Evolutionary conservation across 805 yeast genomes (phyloP), one percentile per base, ranked within the genome.

Genomic region (Cyberlindnera mycetangii): DNA sequence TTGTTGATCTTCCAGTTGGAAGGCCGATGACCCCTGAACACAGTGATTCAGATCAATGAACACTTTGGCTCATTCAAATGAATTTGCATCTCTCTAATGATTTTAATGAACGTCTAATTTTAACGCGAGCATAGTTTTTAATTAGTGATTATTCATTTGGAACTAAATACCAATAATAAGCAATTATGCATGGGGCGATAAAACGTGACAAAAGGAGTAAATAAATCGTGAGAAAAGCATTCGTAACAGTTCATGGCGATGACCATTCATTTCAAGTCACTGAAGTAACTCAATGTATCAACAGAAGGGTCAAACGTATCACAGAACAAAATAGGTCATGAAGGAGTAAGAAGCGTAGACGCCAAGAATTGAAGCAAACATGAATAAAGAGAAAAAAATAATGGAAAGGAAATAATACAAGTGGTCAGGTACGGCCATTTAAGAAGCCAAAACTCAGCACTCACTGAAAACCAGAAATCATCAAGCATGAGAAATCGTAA

Each of bases 1-100:
- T 25, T 10, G 12, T 5, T 10, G 14, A 12, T n/a, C 28, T n/a
- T 7, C 12, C 11, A 4, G 12, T 27, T 15, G 21, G 24, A 8
- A 39, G 36, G n/a, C 50, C 48, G 3, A n/a, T 45, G 37, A 52
- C 55, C 2, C 53, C 55, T 7, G 55, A 47, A 2, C 41, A 50
- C 35, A 52, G 55, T 36, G 55, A 52, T 35, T 12, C 39, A 3
- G 55, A 52, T 25, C 37, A 35, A 16, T 35, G 21, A 30, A 8
- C 16, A 11, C 11, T 24, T 24, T 24, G 28, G 8, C 8, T 9
- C 8, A 24, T 8, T 8, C 28, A 8, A 24, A 11, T 17, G 19
- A 18, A 9, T 32, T 32, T 32, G 15, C n/a, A 33, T 14, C 4
- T 12, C 15, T 33, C 20, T 20, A 7, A 27, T 9, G 15, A 24